These are phyloP conservation scores for Trametes hirsuta DNA, from an alignment of 1,284 basidiomycete genomes.

Conservation along the genomic window DNA sequence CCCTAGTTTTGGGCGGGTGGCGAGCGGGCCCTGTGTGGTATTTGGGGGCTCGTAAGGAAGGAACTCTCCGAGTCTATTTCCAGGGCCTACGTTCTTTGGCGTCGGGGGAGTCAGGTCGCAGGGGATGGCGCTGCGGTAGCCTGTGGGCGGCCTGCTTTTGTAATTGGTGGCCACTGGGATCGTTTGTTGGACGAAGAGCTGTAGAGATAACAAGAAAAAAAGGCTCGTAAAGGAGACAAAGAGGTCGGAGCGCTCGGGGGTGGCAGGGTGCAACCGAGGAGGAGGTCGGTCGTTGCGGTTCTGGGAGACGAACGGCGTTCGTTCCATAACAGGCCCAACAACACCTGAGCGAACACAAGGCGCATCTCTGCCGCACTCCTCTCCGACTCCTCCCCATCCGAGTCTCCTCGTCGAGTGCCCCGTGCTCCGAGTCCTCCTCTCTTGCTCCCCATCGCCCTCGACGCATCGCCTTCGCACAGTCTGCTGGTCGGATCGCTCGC, in stretches of 20 bases:
- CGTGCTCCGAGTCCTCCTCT: neutral
- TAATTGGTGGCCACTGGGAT: neutral
- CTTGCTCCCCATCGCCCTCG: constrained; percentile 1
- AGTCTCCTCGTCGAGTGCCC: constrained; percentile 7
- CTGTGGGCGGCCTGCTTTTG: neutral
- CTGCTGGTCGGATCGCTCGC: constrained; percentile 28
- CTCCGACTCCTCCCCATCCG: constrained; percentile 4
- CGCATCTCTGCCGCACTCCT: constrained; percentile 11
- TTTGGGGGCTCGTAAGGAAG: neutral
- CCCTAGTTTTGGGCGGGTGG: constrained; percentile 8
- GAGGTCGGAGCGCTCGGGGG: neutral
- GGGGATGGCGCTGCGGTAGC: constrained; percentile 1
- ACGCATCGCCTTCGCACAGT: constrained; percentile 10
- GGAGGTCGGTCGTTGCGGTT: neutral
- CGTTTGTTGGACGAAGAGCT: neutral
- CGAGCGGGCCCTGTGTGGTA: constrained; percentile 1
- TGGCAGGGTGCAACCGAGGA: constrained; percentile 4
- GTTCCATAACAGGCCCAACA: constrained; percentile 22
- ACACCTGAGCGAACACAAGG: constrained; percentile 12
- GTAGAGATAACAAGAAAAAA: neutral
- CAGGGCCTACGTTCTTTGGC: constrained; percentile 14
- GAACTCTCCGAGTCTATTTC: constrained; percentile 22
- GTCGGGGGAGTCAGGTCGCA: neutral
- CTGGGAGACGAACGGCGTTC: neutral
- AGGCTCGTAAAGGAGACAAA: constrained; percentile 3